phyloP scores from a whole-genome alignment of 768 basidiomycete genomes.

The Calocera cornea region DNA sequence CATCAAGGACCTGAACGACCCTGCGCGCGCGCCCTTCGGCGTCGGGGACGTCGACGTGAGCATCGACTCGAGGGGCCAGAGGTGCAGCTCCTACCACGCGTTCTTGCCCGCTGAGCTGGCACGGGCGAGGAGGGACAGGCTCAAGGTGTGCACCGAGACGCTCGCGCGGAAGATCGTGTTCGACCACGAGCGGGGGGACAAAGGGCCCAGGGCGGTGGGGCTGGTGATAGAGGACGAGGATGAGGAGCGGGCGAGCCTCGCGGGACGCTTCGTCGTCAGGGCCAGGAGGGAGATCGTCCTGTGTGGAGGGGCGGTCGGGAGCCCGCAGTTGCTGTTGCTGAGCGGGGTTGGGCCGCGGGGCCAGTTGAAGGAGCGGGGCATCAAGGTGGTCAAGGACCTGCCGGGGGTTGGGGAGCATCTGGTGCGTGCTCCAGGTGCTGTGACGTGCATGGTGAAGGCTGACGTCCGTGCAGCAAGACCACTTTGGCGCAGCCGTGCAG shows the following conservation, averaged over 20 bases:
- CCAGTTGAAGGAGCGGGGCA: slow-evolving; percentile 23
- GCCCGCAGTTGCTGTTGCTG: slow-evolving; percentile 32
- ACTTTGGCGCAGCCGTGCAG: slow-evolving; percentile 26
- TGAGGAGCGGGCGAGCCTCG: slow-evolving; percentile 25
- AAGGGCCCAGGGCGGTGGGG: neutral
- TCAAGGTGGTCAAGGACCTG: slow-evolving; percentile 22
- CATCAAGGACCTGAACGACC: neutral
- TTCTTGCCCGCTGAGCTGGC: neutral
- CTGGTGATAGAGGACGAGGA: slow-evolving; percentile 1
- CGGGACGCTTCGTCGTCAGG: slow-evolving; percentile 32
- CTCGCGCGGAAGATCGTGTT: neutral
- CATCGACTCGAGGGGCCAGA: neutral
- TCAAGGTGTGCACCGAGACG: neutral
- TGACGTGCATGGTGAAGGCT: neutral
- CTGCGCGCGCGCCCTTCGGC: neutral
- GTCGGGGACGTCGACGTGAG: neutral
- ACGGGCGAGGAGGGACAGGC: neutral
- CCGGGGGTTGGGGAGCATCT: slow-evolving; percentile 27
- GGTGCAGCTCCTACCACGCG: neutral
- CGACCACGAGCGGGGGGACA: neutral
- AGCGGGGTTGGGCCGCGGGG: slow-evolving; percentile 34
- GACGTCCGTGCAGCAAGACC: slow-evolving; percentile 26
- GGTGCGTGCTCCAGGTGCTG: neutral
- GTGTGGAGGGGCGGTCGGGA: slow-evolving; percentile 31
- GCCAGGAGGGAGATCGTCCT: slow-evolving; percentile 25